A percentile compares a stretch with the other conserved stretches of the same genome.
These are phyloP conservation scores for Chrysanthemum lavandulifolium DNA, from an alignment of 129 eudicot species.

Conservation along the genomic window DNA sequence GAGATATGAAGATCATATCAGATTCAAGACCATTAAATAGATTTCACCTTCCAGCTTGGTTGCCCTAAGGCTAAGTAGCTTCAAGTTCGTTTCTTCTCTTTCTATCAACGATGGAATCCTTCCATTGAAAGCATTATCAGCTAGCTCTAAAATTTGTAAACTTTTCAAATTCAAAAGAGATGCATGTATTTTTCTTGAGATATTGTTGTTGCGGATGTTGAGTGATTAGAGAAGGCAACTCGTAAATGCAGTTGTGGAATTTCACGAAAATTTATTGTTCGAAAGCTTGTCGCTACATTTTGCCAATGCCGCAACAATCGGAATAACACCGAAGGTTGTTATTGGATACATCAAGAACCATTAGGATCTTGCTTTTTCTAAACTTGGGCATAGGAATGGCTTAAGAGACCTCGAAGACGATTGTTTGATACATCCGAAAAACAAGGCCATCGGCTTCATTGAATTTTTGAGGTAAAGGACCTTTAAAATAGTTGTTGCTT, in stretches of 20 bases:
- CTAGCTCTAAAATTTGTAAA: slow-evolving; percentile 26
- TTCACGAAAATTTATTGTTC: slow-evolving; percentile 31
- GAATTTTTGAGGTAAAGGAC: slow-evolving; percentile 33
- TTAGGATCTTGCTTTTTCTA: slow-evolving; percentile 5
- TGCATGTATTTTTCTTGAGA: slow-evolving; percentile 26
- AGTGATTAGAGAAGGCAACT: slow-evolving; percentile 21
- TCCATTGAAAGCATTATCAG: slow-evolving; percentile 30
- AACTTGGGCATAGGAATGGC: slow-evolving; percentile 33
- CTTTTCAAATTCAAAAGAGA: slow-evolving; percentile 23
- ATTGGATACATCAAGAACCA: slow-evolving; percentile 33
- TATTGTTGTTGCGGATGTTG: slow-evolving; percentile 34
- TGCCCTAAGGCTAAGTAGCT: slow-evolving; percentile 34
- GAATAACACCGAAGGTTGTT: slow-evolving; percentile 39
- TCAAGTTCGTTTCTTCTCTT: slow-evolving; percentile 13
- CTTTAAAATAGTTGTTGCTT: slow-evolving; percentile 40
- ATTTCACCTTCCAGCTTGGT: slow-evolving; percentile 26
- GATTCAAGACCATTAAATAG: too few relatives aligned
- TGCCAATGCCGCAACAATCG: slow-evolving; percentile 40
- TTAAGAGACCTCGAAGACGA: slow-evolving; percentile 31
- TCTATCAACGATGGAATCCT: slow-evolving; percentile 21
- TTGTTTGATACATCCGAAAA: slow-evolving; percentile 39
- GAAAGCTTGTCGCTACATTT: slow-evolving; percentile 22
- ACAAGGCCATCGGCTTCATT: slow-evolving; percentile 2
- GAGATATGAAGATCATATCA: too few relatives aligned
- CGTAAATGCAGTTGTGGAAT: slow-evolving; percentile 26